These are phyloP conservation scores for Phytophthora europaea DNA, from an alignment of 352 stramenopile species.

Conservation along the genomic window DNA sequence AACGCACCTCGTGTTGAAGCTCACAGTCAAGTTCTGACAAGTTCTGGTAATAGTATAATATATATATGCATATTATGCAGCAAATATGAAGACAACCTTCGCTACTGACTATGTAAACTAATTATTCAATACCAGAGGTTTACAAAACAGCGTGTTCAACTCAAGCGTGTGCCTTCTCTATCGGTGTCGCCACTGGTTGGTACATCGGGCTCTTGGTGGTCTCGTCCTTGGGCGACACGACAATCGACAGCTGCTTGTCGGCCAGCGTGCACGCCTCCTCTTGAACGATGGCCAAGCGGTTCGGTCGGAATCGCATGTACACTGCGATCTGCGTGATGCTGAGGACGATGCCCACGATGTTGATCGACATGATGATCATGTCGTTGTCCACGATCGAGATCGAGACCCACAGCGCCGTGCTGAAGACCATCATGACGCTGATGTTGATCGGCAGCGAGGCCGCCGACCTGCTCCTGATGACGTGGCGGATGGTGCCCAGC, in stretches of 20 bases:
- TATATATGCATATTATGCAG: too few relatives aligned
- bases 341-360: slow-evolving; percentile 28
- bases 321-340: slow-evolving; percentile 31
- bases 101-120: not conserved
- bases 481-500: slow-evolving; percentile 30
- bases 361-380: slow-evolving; percentile 33
- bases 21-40: too few relatives aligned
- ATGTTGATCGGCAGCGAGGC: slow-evolving; percentile 38
- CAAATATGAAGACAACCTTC: not conserved
- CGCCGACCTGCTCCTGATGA: slow-evolving; percentile 28
- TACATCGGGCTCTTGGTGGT: slow-evolving; percentile 29
- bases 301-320: slow-evolving; percentile 22
- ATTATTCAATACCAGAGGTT: not conserved
- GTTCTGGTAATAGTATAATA: too few relatives aligned
- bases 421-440: slow-evolving; percentile 30
- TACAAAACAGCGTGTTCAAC: not conserved
- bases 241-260: slow-evolving; percentile 22
- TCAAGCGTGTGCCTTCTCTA: not conserved
- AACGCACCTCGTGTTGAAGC: not conserved
- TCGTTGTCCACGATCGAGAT: slow-evolving; percentile 31
- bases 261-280: slow-evolving; percentile 3
- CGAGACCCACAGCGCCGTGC: slow-evolving; percentile 26
- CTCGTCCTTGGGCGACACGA: slow-evolving; percentile 18
- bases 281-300: slow-evolving; percentile 2
- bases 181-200: slow-evolving; percentile 9